A percentile compares a stretch with the other conserved stretches of the same genome.
These are phyloP conservation scores for Pichia scutulata DNA, from an alignment of 805 yeast species.

Conservation along the genomic window DNA sequence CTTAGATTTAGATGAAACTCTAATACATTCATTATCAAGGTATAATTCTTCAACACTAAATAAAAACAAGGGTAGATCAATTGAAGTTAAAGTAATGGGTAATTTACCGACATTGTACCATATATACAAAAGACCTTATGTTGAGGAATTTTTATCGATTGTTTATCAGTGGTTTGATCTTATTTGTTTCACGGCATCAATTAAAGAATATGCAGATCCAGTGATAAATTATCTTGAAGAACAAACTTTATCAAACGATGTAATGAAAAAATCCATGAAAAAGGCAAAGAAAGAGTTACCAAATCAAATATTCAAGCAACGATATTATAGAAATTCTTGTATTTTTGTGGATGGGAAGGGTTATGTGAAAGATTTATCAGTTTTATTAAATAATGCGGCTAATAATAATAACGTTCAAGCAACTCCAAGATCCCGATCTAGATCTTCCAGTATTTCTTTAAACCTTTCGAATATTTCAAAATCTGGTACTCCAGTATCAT, in stretches of 20 bases:
- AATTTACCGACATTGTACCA: conserved; percentile 76
- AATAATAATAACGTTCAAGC: conserved; percentile 3
- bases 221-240: conserved; percentile 86
- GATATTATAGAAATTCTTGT: conserved; percentile 79
- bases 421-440: conserved; percentile 10
- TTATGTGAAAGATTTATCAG: conserved; percentile 67
- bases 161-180: conserved; percentile 83
- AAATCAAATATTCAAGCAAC: conserved; percentile 38
- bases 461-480: conserved; percentile 5
- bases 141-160: conserved; percentile 73
- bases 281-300: conserved; percentile 7
- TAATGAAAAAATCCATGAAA: conserved; percentile 12
- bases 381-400: conserved; percentile 5
- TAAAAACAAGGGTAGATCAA: conserved; percentile 51
- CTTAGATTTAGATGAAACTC: conserved; percentile 87
- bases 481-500: neutral
- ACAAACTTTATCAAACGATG: conserved; percentile 33
- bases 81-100: conserved; percentile 63
- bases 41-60: conserved; percentile 38
- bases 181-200: conserved; percentile 90
- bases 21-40: conserved; percentile 83
- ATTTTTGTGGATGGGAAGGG: conserved; percentile 72
- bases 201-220: conserved; percentile 94
- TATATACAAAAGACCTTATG: conserved; percentile 87
- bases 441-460: conserved; percentile 10